Base-by-base conservation (phyloP, 2,329 filamentous ascomycete genomes). In the Didymella exigua region DNA sequence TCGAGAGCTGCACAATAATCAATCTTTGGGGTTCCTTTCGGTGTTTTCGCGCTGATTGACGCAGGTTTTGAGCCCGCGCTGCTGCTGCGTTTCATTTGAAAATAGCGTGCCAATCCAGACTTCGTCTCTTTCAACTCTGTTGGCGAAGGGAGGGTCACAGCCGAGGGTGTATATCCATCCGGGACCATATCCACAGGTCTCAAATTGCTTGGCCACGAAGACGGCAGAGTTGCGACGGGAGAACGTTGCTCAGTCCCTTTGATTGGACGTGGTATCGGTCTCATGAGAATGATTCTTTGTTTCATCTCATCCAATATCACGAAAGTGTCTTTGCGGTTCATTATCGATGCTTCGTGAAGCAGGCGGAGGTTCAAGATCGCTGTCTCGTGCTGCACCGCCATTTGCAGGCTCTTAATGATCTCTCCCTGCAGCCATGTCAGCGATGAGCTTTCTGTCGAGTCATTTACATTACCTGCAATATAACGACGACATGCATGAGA, bases 331-430 rank as follows among this genome's bases (percentile, higher is more conserved):
- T 68, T 69, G 14, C 68, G 60, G 44, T 72, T 75, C 36, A 68
- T 68, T 29, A 75, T 71, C 4, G 71, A 71, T 18, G 74, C 68
- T 58, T 76, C 71, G 51, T 77, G 71, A 18, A 78, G 61, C 14
- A 66, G 52, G 2, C 62, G 65, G 9, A 75, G 55, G 49, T 77
- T 74, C n/a, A 76, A 57, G 9, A 68, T 59, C 0, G 69, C 69
- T 16, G 31, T 54, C 36, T 70, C 68, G 33, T 70, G 69, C 36
- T 73, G 66, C 31, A 68, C 63, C n/a, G 71, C 74, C 49, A 76
- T 65, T 51, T 77, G 71, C 18, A 78, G 60, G 44, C 69, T 69
- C 44, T 70, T 68, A 40, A 78, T 74, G 16, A 77, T 71, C 52
- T 78, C 73, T 21, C 72, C 70, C 54, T 78, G 75, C n/a, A 13